Evolutionary conservation across 177 flowering plant species (phyloP).

Genomic region (Vitis hybrid): DNA sequence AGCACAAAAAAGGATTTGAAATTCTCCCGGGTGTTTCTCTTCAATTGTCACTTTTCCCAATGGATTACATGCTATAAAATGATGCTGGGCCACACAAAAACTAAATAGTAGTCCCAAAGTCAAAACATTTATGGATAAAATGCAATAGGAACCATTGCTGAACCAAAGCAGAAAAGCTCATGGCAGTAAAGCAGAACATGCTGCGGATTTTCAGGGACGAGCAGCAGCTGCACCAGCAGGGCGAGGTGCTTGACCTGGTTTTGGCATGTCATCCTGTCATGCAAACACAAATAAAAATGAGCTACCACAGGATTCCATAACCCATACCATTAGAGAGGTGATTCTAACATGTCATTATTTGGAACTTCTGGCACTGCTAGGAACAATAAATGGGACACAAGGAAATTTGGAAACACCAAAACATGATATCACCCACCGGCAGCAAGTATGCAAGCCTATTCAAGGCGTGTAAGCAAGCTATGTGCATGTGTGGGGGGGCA

Average conservation of each 20-base stretch:
- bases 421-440: too few relatives aligned
- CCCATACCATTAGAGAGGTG: too few relatives aligned
- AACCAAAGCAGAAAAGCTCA: neutral
- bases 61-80: neutral
- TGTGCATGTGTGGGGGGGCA: too few relatives aligned
- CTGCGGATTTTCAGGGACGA: constrained; percentile 10
- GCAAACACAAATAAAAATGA: neutral
- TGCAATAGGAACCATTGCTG: neutral
- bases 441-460: too few relatives aligned
- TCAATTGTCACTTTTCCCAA: neutral
- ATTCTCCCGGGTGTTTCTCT: neutral
- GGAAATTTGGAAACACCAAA: too few relatives aligned
- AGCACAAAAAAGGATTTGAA: neutral
- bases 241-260: constrained; percentile 28
- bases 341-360: too few relatives aligned
- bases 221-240: constrained; percentile 25
- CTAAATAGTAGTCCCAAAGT: neutral
- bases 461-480: too few relatives aligned
- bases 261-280: constrained; percentile 26
- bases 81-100: neutral
- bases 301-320: neutral
- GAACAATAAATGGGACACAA: too few relatives aligned
- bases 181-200: neutral
- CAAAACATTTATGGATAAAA: neutral
- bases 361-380: too few relatives aligned